Evolutionary conservation across 2,329 filamentous ascomycete genomes (phyloP), one percentile per base, ranked within the genome.

Genomic region (Elsinoe necatrix): DNA sequence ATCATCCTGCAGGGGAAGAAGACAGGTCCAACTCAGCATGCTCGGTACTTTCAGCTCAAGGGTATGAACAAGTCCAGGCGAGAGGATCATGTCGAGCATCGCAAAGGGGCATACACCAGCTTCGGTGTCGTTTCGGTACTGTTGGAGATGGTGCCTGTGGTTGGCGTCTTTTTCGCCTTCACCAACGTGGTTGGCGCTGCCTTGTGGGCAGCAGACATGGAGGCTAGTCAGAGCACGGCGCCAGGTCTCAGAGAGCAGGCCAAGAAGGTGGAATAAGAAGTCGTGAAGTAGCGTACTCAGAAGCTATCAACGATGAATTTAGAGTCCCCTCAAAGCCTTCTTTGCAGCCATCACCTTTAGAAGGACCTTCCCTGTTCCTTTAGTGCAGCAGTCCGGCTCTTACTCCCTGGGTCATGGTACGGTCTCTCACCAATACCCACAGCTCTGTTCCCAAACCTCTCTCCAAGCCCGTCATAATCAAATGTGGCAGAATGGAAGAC

Each of bases 121-220:
- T 77, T 80, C 61, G 95, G 91, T 5, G 87, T 95, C 57, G 81
- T 88, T 1, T 86, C 89, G 4, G 89, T 87, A 48, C 72, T 93
- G 0, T 77, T 96, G 3, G 90, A 96, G 68, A 85, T 95, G 76
- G 73, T 96, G 1, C 92, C 92, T 0, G 74, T 96, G 60, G 82
- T 79, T 5, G 91, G 87, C 4, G 86, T 95, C 55, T 78, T 92
- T 59, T 95, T 95, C 66, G 80, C 86, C 0, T 96, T 95, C 69
- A 95, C 90, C 14, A 96, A 95, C 69, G 86, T 88, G 1, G 89
- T 95, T 58, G 92, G 90, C 6, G 92, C 91, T 55, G 92, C 92
- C 6, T 74, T 97, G n/a, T 96, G 90, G 90, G 91, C 92, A 39
- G 87, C 89, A 16, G 90, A 72, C 48, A 57, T 72, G 21, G 70